Evolutionary conservation across 1,139 yeast species (phyloP), one percentile per base, ranked within the genome.

Genomic region (Geotrichum reessii): DNA sequence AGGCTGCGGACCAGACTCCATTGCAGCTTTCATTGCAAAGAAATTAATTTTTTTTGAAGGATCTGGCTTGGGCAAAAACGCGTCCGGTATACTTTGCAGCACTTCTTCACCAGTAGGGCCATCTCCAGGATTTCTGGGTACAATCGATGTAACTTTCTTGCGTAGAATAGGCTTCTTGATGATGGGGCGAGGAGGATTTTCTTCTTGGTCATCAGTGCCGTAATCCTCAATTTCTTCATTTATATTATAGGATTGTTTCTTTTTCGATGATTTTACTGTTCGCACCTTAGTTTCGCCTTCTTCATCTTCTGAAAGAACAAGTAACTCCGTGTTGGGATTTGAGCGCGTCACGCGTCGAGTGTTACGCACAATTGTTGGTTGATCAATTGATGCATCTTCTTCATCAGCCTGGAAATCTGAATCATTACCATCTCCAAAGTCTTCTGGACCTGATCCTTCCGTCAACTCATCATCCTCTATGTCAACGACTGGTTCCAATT

Each of bases 21-120:
- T 47, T 24, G 49, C 31, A 22, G 44, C 52, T 28, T 19, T 50
- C 65, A 77, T 69, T 55, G 78, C 81, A 62, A 78, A 78, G 69
- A 79, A 86, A 64, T 81, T 82, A 72, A 83, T 76, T 58, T 82
- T 82, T 60, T 78, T 79, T 33, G 53, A 21, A 19, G 80, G 77
- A 49, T 78, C 80, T 3, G 74, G 73, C 31, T 81, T 84, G 2
- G 90, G 88, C 47, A 87, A 74, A 24, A 76, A 82, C 0, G 91
- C 92, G 68, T 86, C 89, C 0, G 90, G 86, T 55, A 88, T 85
- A 4, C 74, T 71, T 3, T 80, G 76, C 47, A 87, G 74, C 1
- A 87, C 73, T 1, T 82, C 83, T 33, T 76, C 79, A 0, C 86
- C 89, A 3, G 79, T 70, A 25, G 47, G 50, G 8, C 33, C 58